Evolutionary conservation across 2,329 filamentous ascomycete species (phyloP), one percentile per base, ranked within the genome.

Genomic region (Fusarium buxicola): DNA sequence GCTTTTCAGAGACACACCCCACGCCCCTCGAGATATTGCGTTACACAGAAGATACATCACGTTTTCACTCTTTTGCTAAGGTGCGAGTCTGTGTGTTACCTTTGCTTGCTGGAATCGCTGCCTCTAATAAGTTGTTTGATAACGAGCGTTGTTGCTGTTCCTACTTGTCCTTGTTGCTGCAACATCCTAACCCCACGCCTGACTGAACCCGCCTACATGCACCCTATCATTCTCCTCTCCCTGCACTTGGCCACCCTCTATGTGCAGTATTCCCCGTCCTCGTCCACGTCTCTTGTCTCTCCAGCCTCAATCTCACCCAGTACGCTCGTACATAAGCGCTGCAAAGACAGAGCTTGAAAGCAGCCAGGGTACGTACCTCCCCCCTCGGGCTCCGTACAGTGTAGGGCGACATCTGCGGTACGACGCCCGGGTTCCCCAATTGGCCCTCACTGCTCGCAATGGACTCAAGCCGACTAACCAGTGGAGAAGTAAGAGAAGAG

Each of bases 1-100:
- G 44, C 62, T 63, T 48, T 55, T 41, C 21, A 63, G 53, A 63
- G 61, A 65, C 61, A 65, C 62, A 49, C 62, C 61, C 61, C 61
- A 65, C 62, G 53, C 61, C 61, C 51, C 64, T 61, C 52, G 49
- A 52, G 28, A 24, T 55, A 41, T 18, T 55, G 34, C 55, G 54
- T 45, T 65, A 38, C 46, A 25, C 34, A 28, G 30, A 28, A 39
- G 40, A 55, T 46, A 30, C 32, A 57, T 47, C 48, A 21, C 41
- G 16, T 47, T 56, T 40, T 32, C 51, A 58, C 12, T 44, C 60
- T 62, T 62, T 34, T 52, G 44, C 11, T 46, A 53, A 62, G 51
- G 44, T 40, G 43, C 45, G 39, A 44, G 51, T 46, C 56, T 40
- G 47, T 39, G 43, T 50, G 39, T 32, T 38, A 60, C 44, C 36